Evolutionary conservation across 352 stramenopile species (phyloP).

Genomic region (Pythium sukuiense): DNA sequence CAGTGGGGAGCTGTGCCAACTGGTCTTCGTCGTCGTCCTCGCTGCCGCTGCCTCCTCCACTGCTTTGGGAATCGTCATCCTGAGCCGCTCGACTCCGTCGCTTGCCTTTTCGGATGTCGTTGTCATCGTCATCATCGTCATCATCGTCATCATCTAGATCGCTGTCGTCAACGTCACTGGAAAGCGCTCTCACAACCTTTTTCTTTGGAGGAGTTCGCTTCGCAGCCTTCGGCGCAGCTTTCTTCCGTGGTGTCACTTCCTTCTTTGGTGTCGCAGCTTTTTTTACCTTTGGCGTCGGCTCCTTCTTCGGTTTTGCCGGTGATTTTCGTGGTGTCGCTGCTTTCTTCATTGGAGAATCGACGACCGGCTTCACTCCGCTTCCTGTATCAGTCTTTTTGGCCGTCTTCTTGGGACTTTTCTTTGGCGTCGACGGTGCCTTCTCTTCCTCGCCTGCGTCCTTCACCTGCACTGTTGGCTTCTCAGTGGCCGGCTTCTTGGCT

Average conservation of each 20-base stretch:
- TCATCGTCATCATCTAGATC: constrained; percentile 24
- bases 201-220: constrained; percentile 10
- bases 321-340: constrained; percentile 1
- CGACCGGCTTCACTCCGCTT: neutral
- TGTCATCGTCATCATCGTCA: constrained; percentile 34
- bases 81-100: constrained; percentile 11
- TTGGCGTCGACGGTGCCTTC: constrained; percentile 12
- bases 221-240: constrained; percentile 1
- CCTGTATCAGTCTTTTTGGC: neutral
- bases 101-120: constrained; percentile 24
- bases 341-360: neutral
- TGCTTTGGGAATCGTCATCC: constrained; percentile 41
- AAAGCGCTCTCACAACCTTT: constrained; percentile 6
- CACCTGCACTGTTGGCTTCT: neutral
- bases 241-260: constrained; percentile 11
- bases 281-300: neutral
- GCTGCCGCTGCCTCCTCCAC: constrained; percentile 38
- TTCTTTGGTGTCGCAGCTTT: constrained; percentile 11
- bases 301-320: constrained; percentile 13
- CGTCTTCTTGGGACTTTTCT: constrained; percentile 14
- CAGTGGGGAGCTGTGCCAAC: constrained; percentile 60
- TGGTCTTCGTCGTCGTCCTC: constrained; percentile 67
- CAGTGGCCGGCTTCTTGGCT: neutral
- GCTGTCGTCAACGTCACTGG: constrained; percentile 13
- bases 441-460: neutral